These are phyloP conservation scores for Physocladia obscura DNA, from an alignment of 192 early-diverging fungal genomes.

Conservation along the genomic window DNA sequence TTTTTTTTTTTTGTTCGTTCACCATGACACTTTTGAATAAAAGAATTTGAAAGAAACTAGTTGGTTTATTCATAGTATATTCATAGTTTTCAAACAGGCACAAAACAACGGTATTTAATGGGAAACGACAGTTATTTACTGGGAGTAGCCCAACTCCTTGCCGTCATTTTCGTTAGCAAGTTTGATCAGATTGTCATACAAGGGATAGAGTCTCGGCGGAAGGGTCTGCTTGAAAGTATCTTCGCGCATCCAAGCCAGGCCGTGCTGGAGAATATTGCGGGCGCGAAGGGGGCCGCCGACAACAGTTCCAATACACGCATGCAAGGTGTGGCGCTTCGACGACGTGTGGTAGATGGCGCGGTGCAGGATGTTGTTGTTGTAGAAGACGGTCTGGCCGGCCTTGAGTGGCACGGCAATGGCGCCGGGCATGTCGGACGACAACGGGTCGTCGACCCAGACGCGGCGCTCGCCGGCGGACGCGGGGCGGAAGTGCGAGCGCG, in stretches of 20 bases:
- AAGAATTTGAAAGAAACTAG: too few relatives aligned
- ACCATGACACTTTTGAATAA: too few relatives aligned
- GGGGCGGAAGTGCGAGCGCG: constrained; percentile 44
- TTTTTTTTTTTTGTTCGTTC: too few relatives aligned
- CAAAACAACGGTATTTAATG: too few relatives aligned
- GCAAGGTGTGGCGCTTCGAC: constrained; percentile 46
- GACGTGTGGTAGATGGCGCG: constrained; percentile 42
- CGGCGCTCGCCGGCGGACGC: constrained; percentile 43
- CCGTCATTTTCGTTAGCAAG: constrained; percentile 33
- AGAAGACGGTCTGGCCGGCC: constrained; percentile 55
- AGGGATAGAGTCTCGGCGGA: constrained; percentile 29
- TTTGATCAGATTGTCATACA: constrained; percentile 37
- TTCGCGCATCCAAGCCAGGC: constrained; percentile 46
- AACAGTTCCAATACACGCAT: constrained; percentile 51
- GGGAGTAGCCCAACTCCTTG: constrained; percentile 16
- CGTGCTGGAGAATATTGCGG: constrained; percentile 49
- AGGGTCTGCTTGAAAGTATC: constrained; percentile 41
- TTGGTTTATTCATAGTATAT: too few relatives aligned
- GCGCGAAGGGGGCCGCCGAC: constrained; percentile 49
- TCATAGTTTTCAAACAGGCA: too few relatives aligned
- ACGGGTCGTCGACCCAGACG: constrained; percentile 46
- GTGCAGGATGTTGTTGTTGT: constrained; percentile 55
- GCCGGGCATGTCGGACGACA: constrained; percentile 45
- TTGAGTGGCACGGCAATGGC: constrained; percentile 34
- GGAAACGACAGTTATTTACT: too few relatives aligned